phyloP scores from a whole-genome alignment of 2,329 filamentous ascomycete species.

The Diaporthe nobilis region DNA sequence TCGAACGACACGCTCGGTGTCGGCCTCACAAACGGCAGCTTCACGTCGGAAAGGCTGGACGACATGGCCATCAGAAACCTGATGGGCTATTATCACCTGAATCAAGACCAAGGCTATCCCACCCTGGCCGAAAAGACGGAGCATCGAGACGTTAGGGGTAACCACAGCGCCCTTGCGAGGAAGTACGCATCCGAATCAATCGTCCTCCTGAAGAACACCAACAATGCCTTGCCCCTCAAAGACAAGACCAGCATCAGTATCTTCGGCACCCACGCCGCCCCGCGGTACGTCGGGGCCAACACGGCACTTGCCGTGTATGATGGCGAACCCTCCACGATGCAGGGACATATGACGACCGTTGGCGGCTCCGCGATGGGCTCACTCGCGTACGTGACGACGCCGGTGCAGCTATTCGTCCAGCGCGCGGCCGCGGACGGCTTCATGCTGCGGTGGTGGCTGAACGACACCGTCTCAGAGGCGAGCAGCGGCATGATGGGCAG shows the following conservation, averaged over 20 bases:
- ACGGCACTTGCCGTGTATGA: not conserved
- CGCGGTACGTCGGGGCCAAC: constrained; percentile 15
- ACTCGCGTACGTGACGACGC: constrained; percentile 67
- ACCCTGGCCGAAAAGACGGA: constrained; percentile 66
- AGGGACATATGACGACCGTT: constrained; percentile 61
- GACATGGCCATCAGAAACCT: constrained; percentile 66
- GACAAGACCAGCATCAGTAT: constrained; percentile 69
- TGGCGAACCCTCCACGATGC: not conserved
- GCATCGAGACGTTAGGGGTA: constrained; percentile 60
- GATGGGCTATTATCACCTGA: constrained; percentile 70
- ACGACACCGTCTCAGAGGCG: constrained; percentile 58
- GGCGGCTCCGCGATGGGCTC: constrained; percentile 67
- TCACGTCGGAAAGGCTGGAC: constrained; percentile 67
- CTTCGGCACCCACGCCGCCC: constrained; percentile 57
- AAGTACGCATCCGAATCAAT: constrained; percentile 69
- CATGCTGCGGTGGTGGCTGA: constrained; percentile 61
- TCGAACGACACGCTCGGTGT: constrained; percentile 65
- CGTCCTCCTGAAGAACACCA: constrained; percentile 74
- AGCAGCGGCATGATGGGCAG: not conserved
- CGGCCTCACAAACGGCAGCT: constrained; percentile 72
- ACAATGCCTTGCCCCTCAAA: constrained; percentile 67
- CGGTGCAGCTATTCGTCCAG: constrained; percentile 65
- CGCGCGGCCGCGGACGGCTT: constrained; percentile 56
- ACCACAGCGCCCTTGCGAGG: constrained; percentile 69
- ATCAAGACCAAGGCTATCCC: constrained; percentile 63